phyloP scores from a whole-genome alignment of 1,284 basidiomycete species.

The Ceratorhiza oryzae-sativae region DNA sequence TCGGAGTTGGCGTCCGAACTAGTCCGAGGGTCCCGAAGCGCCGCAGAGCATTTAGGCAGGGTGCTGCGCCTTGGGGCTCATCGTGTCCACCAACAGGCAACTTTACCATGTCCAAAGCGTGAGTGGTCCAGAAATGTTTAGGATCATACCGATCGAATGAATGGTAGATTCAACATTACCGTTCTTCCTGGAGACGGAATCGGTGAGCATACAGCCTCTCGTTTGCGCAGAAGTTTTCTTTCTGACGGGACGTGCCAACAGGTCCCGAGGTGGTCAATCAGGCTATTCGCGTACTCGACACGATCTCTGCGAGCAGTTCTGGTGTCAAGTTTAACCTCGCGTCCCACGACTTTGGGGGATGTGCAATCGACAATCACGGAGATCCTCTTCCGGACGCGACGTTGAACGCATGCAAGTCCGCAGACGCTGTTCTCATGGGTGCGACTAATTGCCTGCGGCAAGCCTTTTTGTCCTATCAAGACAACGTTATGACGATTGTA shows the following conservation, averaged over 20 bases:
- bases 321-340: conserved; percentile 70
- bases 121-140: neutral
- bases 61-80: neutral
- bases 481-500: conserved; percentile 20
- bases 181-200: conserved; percentile 97
- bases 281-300: conserved; percentile 85
- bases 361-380: conserved; percentile 88
- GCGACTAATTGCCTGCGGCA: conserved; percentile 43
- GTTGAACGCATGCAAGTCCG: conserved; percentile 83
- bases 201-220: conserved; percentile 59
- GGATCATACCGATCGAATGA: neutral
- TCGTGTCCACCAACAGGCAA: neutral
- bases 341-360: conserved; percentile 87
- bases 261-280: conserved; percentile 94
- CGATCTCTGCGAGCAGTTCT: conserved; percentile 67
- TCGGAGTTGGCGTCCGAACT: conserved; percentile 10
- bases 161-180: conserved; percentile 78
- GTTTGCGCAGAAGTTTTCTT: neutral
- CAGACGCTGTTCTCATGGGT: conserved; percentile 95
- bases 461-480: neutral
- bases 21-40: conserved; percentile 13
- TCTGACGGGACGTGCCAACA: conserved; percentile 49
- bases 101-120: conserved; percentile 26
- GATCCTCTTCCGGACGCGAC: conserved; percentile 87
- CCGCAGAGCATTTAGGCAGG: conserved; percentile 19